A percentile compares a stretch with the other conserved stretches of the same genome.
phyloP scores from a whole-genome alignment of 225 moss, liverwort and hornwort species.

The Ulota crispa region DNA sequence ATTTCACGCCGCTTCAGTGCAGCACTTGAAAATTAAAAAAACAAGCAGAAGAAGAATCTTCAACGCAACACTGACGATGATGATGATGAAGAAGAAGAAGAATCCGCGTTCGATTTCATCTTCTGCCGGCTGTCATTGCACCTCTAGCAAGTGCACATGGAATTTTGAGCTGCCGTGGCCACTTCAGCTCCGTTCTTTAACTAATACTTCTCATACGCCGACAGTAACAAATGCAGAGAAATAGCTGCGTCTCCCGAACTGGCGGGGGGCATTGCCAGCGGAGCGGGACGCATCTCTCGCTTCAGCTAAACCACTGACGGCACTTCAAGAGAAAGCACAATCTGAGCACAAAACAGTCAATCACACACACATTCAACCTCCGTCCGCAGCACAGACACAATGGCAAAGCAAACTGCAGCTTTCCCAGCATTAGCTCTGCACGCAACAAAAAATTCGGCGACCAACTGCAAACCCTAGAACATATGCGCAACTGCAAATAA shows the following conservation, averaged over 20 bases:
- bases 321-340: background rate
- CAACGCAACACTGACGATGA: background rate
- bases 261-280: constrained; percentile 9
- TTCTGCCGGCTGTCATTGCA: constrained; percentile 7
- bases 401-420: background rate
- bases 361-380: background rate
- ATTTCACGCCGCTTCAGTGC: constrained; percentile 4
- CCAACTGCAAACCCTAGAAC: constrained; percentile 20
- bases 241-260: background rate
- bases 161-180: background rate
- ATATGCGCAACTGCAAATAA: background rate
- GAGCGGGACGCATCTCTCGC: background rate
- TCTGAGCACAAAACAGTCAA: background rate
- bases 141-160: background rate
- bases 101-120: background rate
- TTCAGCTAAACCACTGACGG: background rate
- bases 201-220: background rate
- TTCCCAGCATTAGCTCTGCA: background rate
- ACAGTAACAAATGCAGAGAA: background rate
- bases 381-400: background rate
- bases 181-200: background rate
- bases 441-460: background rate
- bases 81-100: background rate
- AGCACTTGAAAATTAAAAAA: background rate
- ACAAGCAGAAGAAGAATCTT: background rate